Percentiles rank a stretch among this genome's conserved stretches.
Evolutionary conservation across 2,329 filamentous ascomycete species (phyloP).

Genomic region (Colletotrichum aenigma): DNA sequence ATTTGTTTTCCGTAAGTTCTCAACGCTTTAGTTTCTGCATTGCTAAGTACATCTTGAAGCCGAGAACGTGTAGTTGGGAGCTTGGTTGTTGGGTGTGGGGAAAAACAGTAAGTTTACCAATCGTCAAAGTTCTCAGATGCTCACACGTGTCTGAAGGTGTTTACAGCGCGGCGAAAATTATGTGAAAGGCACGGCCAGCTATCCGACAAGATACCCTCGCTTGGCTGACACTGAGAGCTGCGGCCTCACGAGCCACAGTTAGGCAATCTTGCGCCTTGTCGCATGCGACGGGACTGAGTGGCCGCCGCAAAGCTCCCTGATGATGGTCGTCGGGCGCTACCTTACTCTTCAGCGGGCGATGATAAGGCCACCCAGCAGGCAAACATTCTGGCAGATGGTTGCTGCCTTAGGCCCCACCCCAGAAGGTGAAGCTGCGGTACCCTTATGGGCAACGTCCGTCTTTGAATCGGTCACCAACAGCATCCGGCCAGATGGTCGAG

Average conservation of each 20-base stretch:
- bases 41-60: not conserved
- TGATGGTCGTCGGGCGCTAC: not conserved
- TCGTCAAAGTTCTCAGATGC: not conserved
- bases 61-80: not conserved
- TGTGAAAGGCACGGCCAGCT: not conserved
- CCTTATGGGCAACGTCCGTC: not conserved
- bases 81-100: not conserved
- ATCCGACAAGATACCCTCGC: not conserved
- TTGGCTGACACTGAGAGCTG: fast-evolving
- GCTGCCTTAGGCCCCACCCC: not conserved
- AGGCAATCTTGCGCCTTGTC: not conserved
- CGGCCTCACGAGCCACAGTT: not conserved
- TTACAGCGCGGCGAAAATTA: not conserved
- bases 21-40: not conserved
- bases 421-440: not conserved
- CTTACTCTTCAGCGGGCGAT: not conserved
- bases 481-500: not conserved
- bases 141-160: not conserved
- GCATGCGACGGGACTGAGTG: not conserved
- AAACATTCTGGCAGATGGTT: not conserved
- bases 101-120: not conserved
- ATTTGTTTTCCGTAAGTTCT: not conserved
- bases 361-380: not conserved
- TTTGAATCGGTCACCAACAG: not conserved
- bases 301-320: fast-evolving